Percentiles rank a stretch among this genome's conserved stretches.
These are phyloP conservation scores for Hypoxylon fragiforme DNA, from an alignment of 495 filamentous ascomycete genomes.

Conservation along the genomic window DNA sequence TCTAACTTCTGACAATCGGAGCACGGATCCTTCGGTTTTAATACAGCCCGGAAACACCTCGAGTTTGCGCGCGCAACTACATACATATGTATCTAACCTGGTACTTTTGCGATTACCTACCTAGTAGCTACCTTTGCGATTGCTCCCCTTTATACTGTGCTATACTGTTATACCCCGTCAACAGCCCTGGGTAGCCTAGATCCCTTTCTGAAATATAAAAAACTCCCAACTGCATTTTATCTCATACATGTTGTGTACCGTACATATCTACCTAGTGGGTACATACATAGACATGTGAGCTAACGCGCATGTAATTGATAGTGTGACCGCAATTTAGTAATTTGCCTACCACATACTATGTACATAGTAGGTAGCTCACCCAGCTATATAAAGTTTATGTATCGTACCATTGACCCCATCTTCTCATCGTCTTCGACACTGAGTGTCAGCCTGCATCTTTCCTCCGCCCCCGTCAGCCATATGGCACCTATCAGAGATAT, in stretches of 20 bases:
- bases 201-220: too few relatives aligned
- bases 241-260: too few relatives aligned
- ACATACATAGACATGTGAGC: neutral
- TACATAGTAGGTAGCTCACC: neutral
- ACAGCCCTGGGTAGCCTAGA: too few relatives aligned
- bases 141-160: too few relatives aligned
- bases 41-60: neutral
- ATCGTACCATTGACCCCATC: constrained; percentile 23
- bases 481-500: neutral
- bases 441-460: constrained; percentile 22
- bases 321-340: constrained; percentile 15
- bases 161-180: too few relatives aligned
- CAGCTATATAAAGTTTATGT: constrained; percentile 13
- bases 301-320: constrained; percentile 10
- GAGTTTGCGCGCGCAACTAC: neutral
- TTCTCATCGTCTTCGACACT: neutral
- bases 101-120: too few relatives aligned
- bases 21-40: constrained; percentile 17
- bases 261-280: too few relatives aligned
- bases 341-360: neutral
- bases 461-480: constrained; percentile 14
- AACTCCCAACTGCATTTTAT: too few relatives aligned
- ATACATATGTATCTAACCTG: too few relatives aligned
- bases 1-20: neutral
- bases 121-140: neutral